These are phyloP conservation scores for Chionographis japonica DNA, from an alignment of 106 monocot genomes.

Conservation along the genomic window DNA sequence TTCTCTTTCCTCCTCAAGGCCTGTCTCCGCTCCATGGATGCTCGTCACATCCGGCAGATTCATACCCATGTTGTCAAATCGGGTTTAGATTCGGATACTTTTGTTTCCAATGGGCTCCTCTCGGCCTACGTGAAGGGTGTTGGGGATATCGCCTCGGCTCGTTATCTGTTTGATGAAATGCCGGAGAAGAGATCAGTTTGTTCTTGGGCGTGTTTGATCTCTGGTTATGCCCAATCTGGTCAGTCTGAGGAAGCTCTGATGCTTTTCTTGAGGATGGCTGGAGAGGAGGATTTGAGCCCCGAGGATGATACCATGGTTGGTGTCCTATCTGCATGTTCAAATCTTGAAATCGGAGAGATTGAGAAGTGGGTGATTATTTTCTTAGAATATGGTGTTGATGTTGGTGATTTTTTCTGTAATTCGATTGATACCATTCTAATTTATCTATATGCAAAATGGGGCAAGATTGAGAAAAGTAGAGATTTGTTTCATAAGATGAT, in stretches of 20 bases:
- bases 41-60: slow-evolving; percentile 4
- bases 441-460: slow-evolving; percentile 26
- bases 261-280: slow-evolving; percentile 22
- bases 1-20: slow-evolving; percentile 48
- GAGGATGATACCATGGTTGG: slow-evolving; percentile 35
- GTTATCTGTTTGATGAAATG: slow-evolving; percentile 30
- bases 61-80: slow-evolving; percentile 26
- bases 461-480: slow-evolving; percentile 15
- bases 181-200: not conserved
- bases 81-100: slow-evolving; percentile 8
- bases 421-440: slow-evolving; percentile 15
- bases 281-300: slow-evolving; percentile 5
- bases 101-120: slow-evolving; percentile 23
- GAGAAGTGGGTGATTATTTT: slow-evolving; percentile 17
- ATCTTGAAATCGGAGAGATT: not conserved
- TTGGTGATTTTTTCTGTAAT: not conserved
- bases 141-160: slow-evolving; percentile 10
- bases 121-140: slow-evolving; percentile 20
- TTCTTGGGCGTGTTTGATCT: slow-evolving; percentile 32
- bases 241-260: slow-evolving; percentile 12
- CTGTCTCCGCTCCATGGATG: slow-evolving; percentile 7
- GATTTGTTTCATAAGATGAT: slow-evolving; percentile 14
- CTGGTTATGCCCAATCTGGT: slow-evolving; percentile 9
- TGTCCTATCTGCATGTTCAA: slow-evolving; percentile 33
- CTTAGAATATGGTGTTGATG: not conserved